Evolutionary conservation across 306 rosid genomes (phyloP).

Genomic region (Glycyrrhiza uralensis): DNA sequence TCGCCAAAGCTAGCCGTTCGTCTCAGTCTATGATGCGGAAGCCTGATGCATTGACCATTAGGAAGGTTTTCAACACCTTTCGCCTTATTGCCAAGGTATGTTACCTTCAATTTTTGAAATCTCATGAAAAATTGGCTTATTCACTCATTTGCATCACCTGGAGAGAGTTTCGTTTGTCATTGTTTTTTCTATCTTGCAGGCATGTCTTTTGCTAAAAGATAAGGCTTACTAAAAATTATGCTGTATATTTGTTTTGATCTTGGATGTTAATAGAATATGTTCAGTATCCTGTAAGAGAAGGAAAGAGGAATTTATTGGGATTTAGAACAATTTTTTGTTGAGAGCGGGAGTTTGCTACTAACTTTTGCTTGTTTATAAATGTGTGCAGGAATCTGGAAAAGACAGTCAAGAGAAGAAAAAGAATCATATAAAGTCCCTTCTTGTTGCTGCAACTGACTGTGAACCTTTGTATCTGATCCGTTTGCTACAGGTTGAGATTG

Average conservation of each 20-base stretch:
- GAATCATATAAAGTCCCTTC: constrained; percentile 77
- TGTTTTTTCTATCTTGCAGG: background rate
- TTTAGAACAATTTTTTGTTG: background rate
- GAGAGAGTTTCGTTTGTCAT: background rate
- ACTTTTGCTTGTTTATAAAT: constrained; percentile 19
- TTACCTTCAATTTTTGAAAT: background rate
- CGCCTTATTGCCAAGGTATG: constrained; percentile 77
- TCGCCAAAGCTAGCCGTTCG: constrained; percentile 76
- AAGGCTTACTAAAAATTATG: background rate
- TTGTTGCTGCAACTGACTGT: constrained; percentile 90
- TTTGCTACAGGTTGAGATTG: constrained; percentile 70
- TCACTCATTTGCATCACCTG: background rate
- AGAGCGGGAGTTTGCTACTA: constrained; percentile 10
- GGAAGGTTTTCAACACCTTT: constrained; percentile 75
- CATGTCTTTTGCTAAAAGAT: background rate
- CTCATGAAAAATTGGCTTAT: background rate
- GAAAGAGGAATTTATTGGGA: background rate
- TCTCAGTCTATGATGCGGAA: constrained; percentile 82
- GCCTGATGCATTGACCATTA: constrained; percentile 71
- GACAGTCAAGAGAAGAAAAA: constrained; percentile 94
- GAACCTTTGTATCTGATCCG: constrained; percentile 88
- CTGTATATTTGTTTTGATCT: background rate
- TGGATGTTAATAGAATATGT: background rate
- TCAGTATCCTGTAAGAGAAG: background rate
- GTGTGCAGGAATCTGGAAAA: constrained; percentile 83